phyloP scores from a whole-genome alignment of 2,329 filamentous ascomycete genomes.

The Laburnicola sp. region DNA sequence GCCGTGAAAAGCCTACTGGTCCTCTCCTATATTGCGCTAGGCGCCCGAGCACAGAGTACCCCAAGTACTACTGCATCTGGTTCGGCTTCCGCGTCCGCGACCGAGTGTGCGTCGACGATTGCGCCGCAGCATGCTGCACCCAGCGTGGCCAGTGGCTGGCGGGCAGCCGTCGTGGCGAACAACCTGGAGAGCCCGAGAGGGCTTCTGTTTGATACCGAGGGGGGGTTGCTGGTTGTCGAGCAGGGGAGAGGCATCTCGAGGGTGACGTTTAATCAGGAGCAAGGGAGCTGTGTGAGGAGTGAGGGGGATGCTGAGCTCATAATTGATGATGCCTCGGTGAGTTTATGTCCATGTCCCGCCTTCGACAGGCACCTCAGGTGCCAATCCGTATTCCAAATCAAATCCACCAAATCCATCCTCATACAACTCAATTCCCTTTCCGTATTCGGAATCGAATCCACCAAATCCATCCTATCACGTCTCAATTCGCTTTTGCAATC shows the following conservation, averaged over 20 bases:
- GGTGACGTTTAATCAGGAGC: conserved; percentile 40
- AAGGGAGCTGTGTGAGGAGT: conserved; percentile 34
- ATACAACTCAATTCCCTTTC: too few relatives aligned
- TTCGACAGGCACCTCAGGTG: background rate
- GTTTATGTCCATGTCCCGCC: conserved; percentile 10
- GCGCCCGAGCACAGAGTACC: conserved; percentile 29
- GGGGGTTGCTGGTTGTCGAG: conserved; percentile 56
- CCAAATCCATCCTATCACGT: too few relatives aligned
- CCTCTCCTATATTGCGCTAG: conserved; percentile 25
- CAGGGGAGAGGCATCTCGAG: conserved; percentile 45
- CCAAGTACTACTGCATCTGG: conserved; percentile 17
- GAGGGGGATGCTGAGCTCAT: conserved; percentile 27
- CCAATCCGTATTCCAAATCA: background rate
- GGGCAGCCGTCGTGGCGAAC: conserved; percentile 51
- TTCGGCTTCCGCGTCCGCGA: conserved; percentile 14
- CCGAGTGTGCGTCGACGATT: conserved; percentile 43
- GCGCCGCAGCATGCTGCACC: conserved; percentile 45
- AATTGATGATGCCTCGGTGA: conserved; percentile 34
- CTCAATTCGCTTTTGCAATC: too few relatives aligned
- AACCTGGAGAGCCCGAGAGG: conserved; percentile 51
- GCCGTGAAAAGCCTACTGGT: conserved; percentile 31
- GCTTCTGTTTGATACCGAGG: conserved; percentile 53
- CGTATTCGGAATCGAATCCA: too few relatives aligned
- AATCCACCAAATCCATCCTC: too few relatives aligned
- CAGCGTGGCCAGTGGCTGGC: conserved; percentile 49